These are phyloP conservation scores for Elasticomyces elasticus DNA, from an alignment of 495 filamentous ascomycete species.

Conservation along the genomic window DNA sequence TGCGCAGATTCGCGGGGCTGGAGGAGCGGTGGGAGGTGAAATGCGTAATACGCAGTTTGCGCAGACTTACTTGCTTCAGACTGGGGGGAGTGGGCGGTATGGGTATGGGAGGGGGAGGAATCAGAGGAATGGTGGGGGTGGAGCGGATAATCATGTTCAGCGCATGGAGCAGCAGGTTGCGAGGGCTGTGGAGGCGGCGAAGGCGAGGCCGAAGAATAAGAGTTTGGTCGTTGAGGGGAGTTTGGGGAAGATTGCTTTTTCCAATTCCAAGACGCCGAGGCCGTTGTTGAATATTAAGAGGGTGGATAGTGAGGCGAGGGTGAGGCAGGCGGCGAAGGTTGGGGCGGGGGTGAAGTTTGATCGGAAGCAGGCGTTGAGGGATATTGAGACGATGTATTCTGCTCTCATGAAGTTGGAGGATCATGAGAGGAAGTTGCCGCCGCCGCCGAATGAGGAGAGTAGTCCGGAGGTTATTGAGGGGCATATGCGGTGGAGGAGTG, in stretches of 20 bases:
- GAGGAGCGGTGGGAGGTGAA: no score
- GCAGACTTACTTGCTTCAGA: constrained; percentile 94
- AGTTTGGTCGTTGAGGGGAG: constrained; percentile 98
- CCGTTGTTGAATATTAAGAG: constrained; percentile 93
- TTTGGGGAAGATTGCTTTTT: constrained; percentile 95
- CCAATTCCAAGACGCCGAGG: constrained; percentile 93
- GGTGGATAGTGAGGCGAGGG: constrained; percentile 52
- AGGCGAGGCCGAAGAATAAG: constrained; percentile 93
- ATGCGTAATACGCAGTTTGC: constrained; percentile 72
- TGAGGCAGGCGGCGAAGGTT: constrained; percentile 32
- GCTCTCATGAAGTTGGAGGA: constrained; percentile 90
- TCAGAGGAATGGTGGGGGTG: constrained; percentile 62
- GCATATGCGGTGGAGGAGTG: constrained; percentile 62
- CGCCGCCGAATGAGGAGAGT: constrained; percentile 49
- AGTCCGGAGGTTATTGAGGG: constrained; percentile 53
- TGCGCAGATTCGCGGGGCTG: constrained; percentile 79
- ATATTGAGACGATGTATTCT: constrained; percentile 78
- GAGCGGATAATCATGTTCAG: constrained; percentile 91
- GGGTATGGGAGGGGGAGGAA: constrained; percentile 58
- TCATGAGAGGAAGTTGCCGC: constrained; percentile 79
- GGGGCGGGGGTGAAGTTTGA: constrained; percentile 41
- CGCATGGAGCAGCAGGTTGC: constrained; percentile 99
- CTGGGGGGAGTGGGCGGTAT: constrained; percentile 66
- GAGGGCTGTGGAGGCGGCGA: constrained; percentile 91
- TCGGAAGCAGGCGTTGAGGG: constrained; percentile 68